Evolutionary conservation across 345 rosid species (phyloP).

Genomic region (Lepidium africanum): DNA sequence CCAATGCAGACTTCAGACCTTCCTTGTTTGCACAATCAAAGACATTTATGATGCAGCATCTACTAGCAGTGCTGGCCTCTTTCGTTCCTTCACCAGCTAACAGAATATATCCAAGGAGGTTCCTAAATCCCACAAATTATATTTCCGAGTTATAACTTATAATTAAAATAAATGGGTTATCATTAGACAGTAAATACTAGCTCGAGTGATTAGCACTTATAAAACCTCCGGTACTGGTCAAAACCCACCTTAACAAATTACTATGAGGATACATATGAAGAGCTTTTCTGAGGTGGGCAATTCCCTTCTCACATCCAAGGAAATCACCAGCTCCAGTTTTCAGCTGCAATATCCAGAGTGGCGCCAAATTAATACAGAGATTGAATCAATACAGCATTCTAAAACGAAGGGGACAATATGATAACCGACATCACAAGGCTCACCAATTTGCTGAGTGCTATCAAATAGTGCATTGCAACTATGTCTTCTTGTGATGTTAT

Average conservation of each 20-base stretch:
- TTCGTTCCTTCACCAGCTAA: constrained; percentile 53
- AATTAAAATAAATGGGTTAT: neutral
- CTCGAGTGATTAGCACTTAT: neutral
- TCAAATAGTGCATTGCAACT: constrained; percentile 63
- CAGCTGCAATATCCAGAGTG: constrained; percentile 41
- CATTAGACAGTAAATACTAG: neutral
- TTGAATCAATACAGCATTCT: neutral
- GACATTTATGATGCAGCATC: constrained; percentile 48
- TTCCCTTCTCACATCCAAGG: constrained; percentile 66
- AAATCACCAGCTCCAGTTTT: constrained; percentile 49
- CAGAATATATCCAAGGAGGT: constrained; percentile 79
- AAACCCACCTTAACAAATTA: constrained; percentile 57
- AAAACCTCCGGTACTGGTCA: neutral
- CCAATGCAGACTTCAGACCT: constrained; percentile 55
- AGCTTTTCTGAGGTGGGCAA: constrained; percentile 65
- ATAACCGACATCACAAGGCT: constrained; percentile 22
- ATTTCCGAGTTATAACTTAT: neutral
- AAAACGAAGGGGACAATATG: neutral
- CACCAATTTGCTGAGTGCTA: constrained; percentile 74
- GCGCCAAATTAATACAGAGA: neutral
- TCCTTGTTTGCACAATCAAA: constrained; percentile 35
- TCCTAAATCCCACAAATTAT: constrained; percentile 40
- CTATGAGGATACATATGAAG: constrained; percentile 79
- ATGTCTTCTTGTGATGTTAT: constrained; percentile 50
- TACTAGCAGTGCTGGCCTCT: constrained; percentile 47